A percentile compares a stretch with the other conserved stretches of the same genome.
Conservation (phyloP, 2,329 filamentous ascomycete species). For the Epichloe gansuensis region DNA sequence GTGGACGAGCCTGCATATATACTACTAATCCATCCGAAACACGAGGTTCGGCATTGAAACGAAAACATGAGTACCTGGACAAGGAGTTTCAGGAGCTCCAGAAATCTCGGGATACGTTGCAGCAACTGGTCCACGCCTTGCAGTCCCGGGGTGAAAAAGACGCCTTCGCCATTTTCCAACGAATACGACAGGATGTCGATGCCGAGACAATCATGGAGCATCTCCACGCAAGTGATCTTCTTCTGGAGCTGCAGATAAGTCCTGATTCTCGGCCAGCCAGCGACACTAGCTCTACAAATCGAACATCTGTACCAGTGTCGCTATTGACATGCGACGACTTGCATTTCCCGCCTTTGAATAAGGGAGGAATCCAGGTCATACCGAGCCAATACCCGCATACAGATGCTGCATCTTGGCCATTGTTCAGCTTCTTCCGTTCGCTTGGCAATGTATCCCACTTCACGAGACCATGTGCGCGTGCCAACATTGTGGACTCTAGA, state of each 20-base stretch:
- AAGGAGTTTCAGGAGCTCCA: neutral
- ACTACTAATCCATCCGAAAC: conserved; percentile 1
- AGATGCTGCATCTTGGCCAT: neutral
- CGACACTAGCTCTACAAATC: neutral
- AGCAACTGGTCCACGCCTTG: neutral
- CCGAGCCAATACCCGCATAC: neutral
- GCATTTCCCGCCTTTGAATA: neutral
- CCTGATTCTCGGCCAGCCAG: neutral
- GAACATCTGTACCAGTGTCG: neutral
- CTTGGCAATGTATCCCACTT: neutral
- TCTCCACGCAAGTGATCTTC: neutral
- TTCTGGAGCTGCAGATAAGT: neutral
- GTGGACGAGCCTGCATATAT: neutral
- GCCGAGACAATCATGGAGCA: neutral
- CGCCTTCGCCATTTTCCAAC: neutral
- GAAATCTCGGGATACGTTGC: neutral
- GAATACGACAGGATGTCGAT: neutral
- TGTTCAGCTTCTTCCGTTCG: neutral
- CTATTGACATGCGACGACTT: neutral
- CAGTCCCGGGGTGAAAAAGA: neutral
- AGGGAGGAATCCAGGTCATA: neutral
- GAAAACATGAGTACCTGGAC: neutral
- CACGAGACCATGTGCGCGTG: neutral
- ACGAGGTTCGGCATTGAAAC: neutral
- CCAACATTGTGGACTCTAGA: neutral